A percentile compares a stretch with the other conserved stretches of the same genome.
These are phyloP conservation scores for Penicillium salamii DNA, from an alignment of 495 filamentous ascomycete genomes.

Conservation along the genomic window DNA sequence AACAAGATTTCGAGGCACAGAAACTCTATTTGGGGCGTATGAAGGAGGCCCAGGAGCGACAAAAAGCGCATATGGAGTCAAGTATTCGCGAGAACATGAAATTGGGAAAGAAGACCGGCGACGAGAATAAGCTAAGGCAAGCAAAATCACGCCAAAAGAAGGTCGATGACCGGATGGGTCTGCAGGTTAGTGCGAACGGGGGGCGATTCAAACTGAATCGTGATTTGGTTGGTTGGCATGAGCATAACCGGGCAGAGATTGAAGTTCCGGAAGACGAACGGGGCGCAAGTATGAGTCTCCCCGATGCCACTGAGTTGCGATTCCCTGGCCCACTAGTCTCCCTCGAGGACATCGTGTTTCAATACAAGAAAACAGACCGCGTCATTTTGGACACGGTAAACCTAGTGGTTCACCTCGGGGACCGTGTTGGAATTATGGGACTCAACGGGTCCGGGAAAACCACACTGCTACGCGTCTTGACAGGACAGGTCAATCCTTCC, in stretches of 20 bases:
- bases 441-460: conserved; percentile 75
- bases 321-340: conserved; percentile 72
- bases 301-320: conserved; percentile 61
- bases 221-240: conserved; percentile 61
- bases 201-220: conserved; percentile 75
- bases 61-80: conserved; percentile 72
- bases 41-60: conserved; percentile 75
- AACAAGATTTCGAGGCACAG: conserved; percentile 61
- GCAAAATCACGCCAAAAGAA: conserved; percentile 78
- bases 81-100: conserved; percentile 68
- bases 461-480: conserved; percentile 61
- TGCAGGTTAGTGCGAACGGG: conserved; percentile 68
- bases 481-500: conserved; percentile 35
- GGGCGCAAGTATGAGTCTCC: conserved; percentile 53
- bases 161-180: conserved; percentile 73
- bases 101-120: conserved; percentile 65
- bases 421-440: conserved; percentile 70
- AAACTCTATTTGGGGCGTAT: conserved; percentile 64
- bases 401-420: conserved; percentile 64
- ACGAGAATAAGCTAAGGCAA: conserved; percentile 76
- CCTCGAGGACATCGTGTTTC: conserved; percentile 61
- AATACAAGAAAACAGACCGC: conserved; percentile 44
- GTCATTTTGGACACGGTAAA: conserved; percentile 55
- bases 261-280: conserved; percentile 66
- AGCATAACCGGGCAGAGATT: conserved; percentile 57